Evolutionary conservation across 805 yeast genomes (phyloP).

Genomic region (Lachancea meyersii): DNA sequence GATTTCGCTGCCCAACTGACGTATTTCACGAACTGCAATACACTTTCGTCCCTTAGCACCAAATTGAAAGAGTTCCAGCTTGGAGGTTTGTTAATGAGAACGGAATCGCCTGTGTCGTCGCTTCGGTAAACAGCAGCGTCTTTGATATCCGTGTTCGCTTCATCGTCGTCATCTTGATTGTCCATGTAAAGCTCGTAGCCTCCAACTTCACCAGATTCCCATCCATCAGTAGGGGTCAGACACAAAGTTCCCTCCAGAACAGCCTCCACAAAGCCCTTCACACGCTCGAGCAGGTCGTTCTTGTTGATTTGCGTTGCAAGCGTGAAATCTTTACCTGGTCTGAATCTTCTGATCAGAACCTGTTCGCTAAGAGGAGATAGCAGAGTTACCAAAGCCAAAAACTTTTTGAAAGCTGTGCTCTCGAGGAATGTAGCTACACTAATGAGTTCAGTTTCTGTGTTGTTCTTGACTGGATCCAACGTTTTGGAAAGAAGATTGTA

Average conservation of each 20-base stretch:
- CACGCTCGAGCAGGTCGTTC: constrained; percentile 34
- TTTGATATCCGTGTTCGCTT: constrained; percentile 44
- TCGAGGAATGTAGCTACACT: constrained; percentile 54
- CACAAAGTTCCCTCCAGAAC: constrained; percentile 74
- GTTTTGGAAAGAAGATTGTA: constrained; percentile 35
- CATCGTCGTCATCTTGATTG: constrained; percentile 42
- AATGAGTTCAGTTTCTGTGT: constrained; percentile 38
- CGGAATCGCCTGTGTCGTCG: constrained; percentile 61
- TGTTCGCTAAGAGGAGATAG: constrained; percentile 59
- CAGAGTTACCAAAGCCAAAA: constrained; percentile 59
- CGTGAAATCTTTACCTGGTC: constrained; percentile 93
- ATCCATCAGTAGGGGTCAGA: constrained; percentile 71
- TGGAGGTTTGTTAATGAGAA: constrained; percentile 73
- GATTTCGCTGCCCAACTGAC: constrained; percentile 85
- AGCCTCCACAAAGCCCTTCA: constrained; percentile 35
- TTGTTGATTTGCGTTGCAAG: constrained; percentile 61
- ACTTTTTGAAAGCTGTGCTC: constrained; percentile 58
- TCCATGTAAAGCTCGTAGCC: constrained; percentile 92
- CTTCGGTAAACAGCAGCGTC: constrained; percentile 81
- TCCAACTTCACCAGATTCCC: constrained; percentile 88
- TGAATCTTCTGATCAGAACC: constrained; percentile 71
- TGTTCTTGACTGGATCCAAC: constrained; percentile 21
- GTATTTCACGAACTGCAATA: constrained; percentile 88
- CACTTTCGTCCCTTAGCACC: constrained; percentile 76
- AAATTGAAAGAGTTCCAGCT: constrained; percentile 73